These are phyloP conservation scores for Neohortaea acidophila DNA, from an alignment of 495 filamentous ascomycete genomes.

Conservation along the genomic window DNA sequence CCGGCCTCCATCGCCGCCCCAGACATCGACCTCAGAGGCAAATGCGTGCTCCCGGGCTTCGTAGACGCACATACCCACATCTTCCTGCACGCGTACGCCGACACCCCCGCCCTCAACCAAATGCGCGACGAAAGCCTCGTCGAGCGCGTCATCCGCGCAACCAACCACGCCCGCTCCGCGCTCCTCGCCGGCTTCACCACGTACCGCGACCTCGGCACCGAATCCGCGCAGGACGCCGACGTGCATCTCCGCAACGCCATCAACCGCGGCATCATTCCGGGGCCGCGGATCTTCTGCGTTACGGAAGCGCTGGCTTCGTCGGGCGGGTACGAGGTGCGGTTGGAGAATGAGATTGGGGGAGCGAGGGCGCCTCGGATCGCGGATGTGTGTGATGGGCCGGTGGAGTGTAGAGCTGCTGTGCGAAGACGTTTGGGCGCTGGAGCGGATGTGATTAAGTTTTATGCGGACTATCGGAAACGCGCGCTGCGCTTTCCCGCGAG, in stretches of 20 bases:
- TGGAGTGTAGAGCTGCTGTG: constrained; percentile 32
- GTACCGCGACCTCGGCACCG: constrained; percentile 40
- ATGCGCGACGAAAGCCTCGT: constrained; percentile 37
- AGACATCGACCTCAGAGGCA: constrained; percentile 33
- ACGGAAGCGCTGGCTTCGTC: constrained; percentile 35
- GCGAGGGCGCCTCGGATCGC: constrained; percentile 26
- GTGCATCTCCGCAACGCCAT: constrained; percentile 28
- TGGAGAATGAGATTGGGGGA: constrained; percentile 27
- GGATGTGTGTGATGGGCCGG: constrained; percentile 32
- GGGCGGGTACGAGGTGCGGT: constrained; percentile 34
- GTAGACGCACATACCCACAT: constrained; percentile 41
- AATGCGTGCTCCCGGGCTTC: constrained; percentile 35
- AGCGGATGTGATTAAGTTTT: constrained; percentile 40
- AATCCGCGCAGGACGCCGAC: constrained; percentile 33
- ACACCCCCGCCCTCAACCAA: constrained; percentile 30
- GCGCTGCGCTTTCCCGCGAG: constrained; percentile 31
- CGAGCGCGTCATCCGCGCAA: constrained; percentile 35
- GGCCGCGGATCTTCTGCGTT: constrained; percentile 37
- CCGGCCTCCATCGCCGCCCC: constrained; percentile 6
- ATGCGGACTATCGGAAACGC: constrained; percentile 37
- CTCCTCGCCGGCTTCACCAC: constrained; percentile 41
- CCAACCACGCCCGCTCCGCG: constrained; percentile 34
- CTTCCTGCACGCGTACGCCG: constrained; percentile 35
- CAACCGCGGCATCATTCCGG: constrained; percentile 36
- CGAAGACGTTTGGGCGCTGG: constrained; percentile 34